Conservation (phyloP, 2,329 filamentous ascomycete genomes). For the Fusarium protoensiforme region DNA sequence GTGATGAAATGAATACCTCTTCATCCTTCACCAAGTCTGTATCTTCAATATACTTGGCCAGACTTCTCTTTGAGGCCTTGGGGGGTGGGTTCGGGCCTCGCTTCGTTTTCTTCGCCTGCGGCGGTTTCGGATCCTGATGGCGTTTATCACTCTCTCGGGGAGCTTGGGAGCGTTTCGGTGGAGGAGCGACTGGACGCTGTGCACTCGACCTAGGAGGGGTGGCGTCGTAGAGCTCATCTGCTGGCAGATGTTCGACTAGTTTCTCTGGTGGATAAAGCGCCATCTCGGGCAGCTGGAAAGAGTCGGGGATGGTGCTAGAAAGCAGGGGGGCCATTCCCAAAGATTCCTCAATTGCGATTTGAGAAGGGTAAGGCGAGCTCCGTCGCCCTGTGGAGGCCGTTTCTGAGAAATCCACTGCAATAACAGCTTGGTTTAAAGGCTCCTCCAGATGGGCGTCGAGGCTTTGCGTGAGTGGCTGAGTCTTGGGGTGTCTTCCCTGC, state of each 20-base stretch:
- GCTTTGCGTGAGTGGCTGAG: slow-evolving; percentile 40
- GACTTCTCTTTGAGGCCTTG: neutral
- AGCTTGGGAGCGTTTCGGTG: neutral
- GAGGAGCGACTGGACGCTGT: neutral
- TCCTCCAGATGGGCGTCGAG: neutral
- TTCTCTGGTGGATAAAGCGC: neutral
- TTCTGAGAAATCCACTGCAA: slow-evolving; percentile 47
- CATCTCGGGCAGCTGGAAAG: slow-evolving; percentile 1
- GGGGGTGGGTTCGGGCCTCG: neutral
- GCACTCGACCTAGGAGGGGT: slow-evolving; percentile 32
- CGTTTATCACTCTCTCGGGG: neutral
- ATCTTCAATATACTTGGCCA: slow-evolving; percentile 3
- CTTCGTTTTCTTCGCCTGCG: neutral
- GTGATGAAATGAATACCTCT: neutral
- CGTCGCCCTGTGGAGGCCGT: slow-evolving; percentile 48
- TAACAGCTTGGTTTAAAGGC: neutral
- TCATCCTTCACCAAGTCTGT: neutral
- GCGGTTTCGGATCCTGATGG: neutral
- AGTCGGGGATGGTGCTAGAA: neutral
- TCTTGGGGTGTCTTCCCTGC: slow-evolving; percentile 44
- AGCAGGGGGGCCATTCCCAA: slow-evolving; percentile 32
- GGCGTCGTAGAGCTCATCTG: slow-evolving; percentile 43
- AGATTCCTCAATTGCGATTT: neutral
- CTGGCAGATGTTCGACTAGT: slow-evolving; percentile 34
- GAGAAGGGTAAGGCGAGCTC: slow-evolving; percentile 44